phyloP scores from a whole-genome alignment of 2,329 filamentous ascomycete genomes.

The Madurella mycetomatis region DNA sequence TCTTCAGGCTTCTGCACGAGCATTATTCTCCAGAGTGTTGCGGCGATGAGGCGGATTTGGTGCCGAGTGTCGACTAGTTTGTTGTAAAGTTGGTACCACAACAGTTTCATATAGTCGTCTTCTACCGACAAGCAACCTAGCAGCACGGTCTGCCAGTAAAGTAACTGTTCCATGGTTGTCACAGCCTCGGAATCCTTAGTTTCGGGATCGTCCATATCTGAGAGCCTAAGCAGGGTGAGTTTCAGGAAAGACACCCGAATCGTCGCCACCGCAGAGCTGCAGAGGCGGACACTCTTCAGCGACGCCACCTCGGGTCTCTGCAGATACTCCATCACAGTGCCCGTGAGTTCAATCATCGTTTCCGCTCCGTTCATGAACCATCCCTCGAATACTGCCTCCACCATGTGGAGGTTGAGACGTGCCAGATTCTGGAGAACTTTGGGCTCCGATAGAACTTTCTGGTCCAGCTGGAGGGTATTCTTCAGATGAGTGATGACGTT shows the following conservation, averaged over 20 bases:
- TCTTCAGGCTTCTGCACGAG: constrained; percentile 90
- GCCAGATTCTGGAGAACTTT: constrained; percentile 82
- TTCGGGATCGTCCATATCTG: constrained; percentile 69
- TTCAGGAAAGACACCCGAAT: constrained; percentile 76
- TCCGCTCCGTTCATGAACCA: constrained; percentile 92
- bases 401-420: constrained; percentile 73
- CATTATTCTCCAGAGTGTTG: constrained; percentile 84
- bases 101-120: constrained; percentile 74
- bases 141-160: constrained; percentile 94
- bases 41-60: constrained; percentile 68
- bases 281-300: constrained; percentile 86
- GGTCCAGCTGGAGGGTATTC: constrained; percentile 65
- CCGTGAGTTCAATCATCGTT: constrained; percentile 77
- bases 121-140: constrained; percentile 73
- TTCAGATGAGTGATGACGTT: constrained; percentile 68
- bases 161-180: constrained; percentile 74
- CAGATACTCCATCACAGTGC: constrained; percentile 80
- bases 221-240: constrained; percentile 74
- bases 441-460: constrained; percentile 72
- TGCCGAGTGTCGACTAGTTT: constrained; percentile 71
- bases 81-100: constrained; percentile 90
- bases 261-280: constrained; percentile 72
- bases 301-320: constrained; percentile 76
- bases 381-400: constrained; percentile 89
- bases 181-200: constrained; percentile 58